Base-by-base conservation (phyloP, 140 eudicot species). In the Erigeron philadelphicus region DNA sequence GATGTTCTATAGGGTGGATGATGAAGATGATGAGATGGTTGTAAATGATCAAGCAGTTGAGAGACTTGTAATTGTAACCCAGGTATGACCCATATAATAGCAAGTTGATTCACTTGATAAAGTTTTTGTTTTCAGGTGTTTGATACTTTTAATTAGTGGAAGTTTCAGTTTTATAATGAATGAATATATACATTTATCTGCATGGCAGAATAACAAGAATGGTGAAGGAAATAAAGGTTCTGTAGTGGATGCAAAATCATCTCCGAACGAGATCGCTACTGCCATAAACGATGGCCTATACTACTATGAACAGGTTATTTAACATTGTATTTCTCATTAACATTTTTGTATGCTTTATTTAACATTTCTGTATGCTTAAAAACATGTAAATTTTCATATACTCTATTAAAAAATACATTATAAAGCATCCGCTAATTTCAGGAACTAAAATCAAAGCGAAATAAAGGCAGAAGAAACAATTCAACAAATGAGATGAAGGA, bases 61-160 rank as follows among this genome's bases (percentile, higher is more conserved):
- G 73, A 86, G 95, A 73, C 95, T 92, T 66, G 87, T 88, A 19
- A 92, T 92, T 83, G 98, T 88, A 68, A 92, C 98, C 9, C 98
- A 81, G 85, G 98, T 86, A 73, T 72, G 79, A 19, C 58, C 65
- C 52, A 23, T 31, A 25, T 35, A 12, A 59, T 15, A 31, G 25
- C 0, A 11, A 23, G 31, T 0, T 68, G 8, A 15, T 41, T 16
- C 9, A 42, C 10, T 7, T 64, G 18, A 9, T 64, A n/a, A 12
- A 1, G 25, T 35, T 6, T 7, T 23, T 61, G 44, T 38, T 18
- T 45, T 47, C 3, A 19, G 13, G 18, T 46, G 38, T 31, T 31
- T 31, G 38, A 31, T 31, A 5, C 38, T 31, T 31, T 31, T 31
- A 2, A 4, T 31, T 31, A 31, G 38, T 31, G 38, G 38, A 31